These are phyloP conservation scores for Nicotiana attenuata DNA, from an alignment of 257 asterid species.

Conservation along the genomic window DNA sequence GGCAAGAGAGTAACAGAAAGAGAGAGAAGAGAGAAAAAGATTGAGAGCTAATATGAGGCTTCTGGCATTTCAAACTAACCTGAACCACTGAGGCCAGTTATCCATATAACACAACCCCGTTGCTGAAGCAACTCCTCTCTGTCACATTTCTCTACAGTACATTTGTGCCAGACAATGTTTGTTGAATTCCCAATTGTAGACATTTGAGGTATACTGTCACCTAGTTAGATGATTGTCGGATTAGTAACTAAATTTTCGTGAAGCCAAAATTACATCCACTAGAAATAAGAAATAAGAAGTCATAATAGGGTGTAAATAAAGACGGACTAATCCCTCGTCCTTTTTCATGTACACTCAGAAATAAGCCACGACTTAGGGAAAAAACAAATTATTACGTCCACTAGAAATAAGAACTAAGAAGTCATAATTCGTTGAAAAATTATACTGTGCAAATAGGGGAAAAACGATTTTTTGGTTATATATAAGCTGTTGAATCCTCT, in stretches of 20 bases:
- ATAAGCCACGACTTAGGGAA: too few species aligned
- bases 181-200: constrained; percentile 71
- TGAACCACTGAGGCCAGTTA: constrained; percentile 99
- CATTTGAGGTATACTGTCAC: constrained; percentile 32
- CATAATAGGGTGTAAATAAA: background rate
- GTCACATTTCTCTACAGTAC: constrained; percentile 72
- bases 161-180: constrained; percentile 88
- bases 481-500: too few species aligned
- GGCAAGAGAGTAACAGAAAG: background rate
- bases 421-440: background rate
- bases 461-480: too few species aligned
- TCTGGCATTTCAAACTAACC: constrained; percentile 41
- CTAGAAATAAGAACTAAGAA: background rate
- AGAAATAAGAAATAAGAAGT: background rate
- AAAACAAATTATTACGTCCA: background rate
- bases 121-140: constrained; percentile 87
- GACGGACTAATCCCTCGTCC: background rate
- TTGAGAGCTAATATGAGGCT: background rate
- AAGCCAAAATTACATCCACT: background rate
- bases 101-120: constrained; percentile 96
- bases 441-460: too few species aligned
- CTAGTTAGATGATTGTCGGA: constrained; percentile 27
- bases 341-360: background rate
- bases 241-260: background rate
- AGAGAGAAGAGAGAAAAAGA: background rate